Evolutionary conservation across 768 basidiomycete species (phyloP), one percentile per base, ranked within the genome.

Genomic region (Tricholoma hemisulphureum): DNA sequence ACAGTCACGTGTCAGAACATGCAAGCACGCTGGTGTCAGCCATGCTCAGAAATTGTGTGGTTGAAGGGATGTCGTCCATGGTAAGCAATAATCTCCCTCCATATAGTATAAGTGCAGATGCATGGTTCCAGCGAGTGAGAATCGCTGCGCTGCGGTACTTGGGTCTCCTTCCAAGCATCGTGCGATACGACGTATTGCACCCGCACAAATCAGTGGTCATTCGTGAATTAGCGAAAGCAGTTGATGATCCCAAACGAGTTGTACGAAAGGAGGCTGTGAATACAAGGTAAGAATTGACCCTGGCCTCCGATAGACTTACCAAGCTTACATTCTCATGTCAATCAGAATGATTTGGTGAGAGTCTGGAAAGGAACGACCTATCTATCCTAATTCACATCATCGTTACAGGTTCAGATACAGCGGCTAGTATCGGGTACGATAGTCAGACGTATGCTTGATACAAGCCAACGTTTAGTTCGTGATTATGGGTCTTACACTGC

Each of bases 241-340:
- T 98, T 48, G 97, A 98, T 68, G 97, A 98, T 73, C 91, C 91
- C n/a, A 89, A 88, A 68, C 78, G 90, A 58, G 73, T 74, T 2
- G 95, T 99, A 7, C 80, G 97, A 53, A 87, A 84, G 64, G 92
- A 91, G 65, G 96, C 95, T 1, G 97, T 98, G 2, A 87, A 93
- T 63, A 88, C 93, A 31, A 74, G 80, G 80, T 78, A 57, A 58
- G 71, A 28, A 29, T 29, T n/a, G 9, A 49, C 16, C 16, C 18
- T 7, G 45, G n/a, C 13, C 5, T 24, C 26, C 18, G 16, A 49
- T 29, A 49, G 7, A 28, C 8, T 45, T 14, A 24, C 16, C 5
- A 62, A 43, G 26, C 51, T 53, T 18, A 26, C 48, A 21, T n/a
- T 41, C 32, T 29, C 46, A 55, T 53, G 32, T 9, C 57, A 56